phyloP scores from a whole-genome alignment of 192 early-diverging fungal genomes.

The Dissophora globulifera region DNA sequence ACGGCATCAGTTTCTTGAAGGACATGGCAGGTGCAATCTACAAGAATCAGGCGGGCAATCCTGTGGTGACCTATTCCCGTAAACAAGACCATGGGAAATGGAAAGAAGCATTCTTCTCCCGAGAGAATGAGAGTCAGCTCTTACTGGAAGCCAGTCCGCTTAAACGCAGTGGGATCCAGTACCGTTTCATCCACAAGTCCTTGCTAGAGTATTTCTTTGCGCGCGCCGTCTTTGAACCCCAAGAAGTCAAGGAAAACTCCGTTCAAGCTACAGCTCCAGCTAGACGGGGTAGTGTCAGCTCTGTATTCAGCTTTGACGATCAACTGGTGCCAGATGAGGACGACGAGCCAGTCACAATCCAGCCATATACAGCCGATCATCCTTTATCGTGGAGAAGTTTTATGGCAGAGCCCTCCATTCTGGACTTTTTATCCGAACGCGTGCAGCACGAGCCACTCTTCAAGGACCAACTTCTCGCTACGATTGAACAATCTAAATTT shows the following conservation, averaged over 20 bases:
- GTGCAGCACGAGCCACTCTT: neutral
- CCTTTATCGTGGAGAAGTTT: neutral
- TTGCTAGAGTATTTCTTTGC: constrained; percentile 8
- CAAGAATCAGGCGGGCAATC: neutral
- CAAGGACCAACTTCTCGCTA: neutral
- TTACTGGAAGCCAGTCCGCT: neutral
- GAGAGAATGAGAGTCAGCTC: neutral
- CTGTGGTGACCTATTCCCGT: neutral
- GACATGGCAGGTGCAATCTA: neutral
- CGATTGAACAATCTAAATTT: neutral
- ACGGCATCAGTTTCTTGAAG: neutral
- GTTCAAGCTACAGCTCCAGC: too few relatives aligned
- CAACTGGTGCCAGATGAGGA: neutral
- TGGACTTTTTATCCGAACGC: neutral
- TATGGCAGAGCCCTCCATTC: neutral
- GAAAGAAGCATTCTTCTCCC: constrained; percentile 3
- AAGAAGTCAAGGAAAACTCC: too few relatives aligned
- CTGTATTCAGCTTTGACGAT: too few relatives aligned
- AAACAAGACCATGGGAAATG: neutral
- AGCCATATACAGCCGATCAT: neutral
- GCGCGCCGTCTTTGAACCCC: neutral
- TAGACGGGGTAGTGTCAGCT: too few relatives aligned
- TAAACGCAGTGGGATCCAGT: neutral
- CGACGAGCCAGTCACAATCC: neutral
- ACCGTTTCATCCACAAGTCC: constrained; percentile 9